Conservation (phyloP, 495 filamentous ascomycete genomes). For the Penicillium dipodomyicola region DNA sequence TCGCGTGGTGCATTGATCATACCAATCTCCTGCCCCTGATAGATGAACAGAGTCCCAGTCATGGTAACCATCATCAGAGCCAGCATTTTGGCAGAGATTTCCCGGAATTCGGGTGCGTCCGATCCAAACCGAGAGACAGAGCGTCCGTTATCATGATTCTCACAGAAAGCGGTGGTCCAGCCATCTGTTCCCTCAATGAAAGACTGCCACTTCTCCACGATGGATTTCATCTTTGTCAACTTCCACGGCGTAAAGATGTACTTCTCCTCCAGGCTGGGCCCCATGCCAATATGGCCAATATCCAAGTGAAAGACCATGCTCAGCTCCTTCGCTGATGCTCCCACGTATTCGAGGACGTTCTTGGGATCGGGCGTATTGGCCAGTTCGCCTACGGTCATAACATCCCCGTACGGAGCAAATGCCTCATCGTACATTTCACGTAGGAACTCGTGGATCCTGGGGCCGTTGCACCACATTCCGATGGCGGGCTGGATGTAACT, state of each 20-base stretch:
- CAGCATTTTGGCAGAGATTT: slow-evolving; percentile 54
- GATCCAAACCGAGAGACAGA: slow-evolving; percentile 52
- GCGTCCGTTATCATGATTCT: slow-evolving; percentile 64
- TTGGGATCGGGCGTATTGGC: slow-evolving; percentile 38
- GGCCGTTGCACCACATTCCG: slow-evolving; percentile 51
- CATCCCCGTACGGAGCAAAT: slow-evolving; percentile 38
- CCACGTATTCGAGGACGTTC: slow-evolving; percentile 45
- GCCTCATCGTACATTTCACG: slow-evolving; percentile 39
- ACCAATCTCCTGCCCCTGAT: slow-evolving; percentile 69
- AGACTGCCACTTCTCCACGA: slow-evolving; percentile 37
- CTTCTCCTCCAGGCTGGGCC: slow-evolving; percentile 35
- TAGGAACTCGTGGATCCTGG: slow-evolving; percentile 53
- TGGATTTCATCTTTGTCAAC: slow-evolving; percentile 38
- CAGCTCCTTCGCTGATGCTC: slow-evolving; percentile 38
- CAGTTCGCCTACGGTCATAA: slow-evolving; percentile 52
- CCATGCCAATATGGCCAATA: slow-evolving; percentile 47
- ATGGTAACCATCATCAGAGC: slow-evolving; percentile 52
- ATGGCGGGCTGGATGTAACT: slow-evolving; percentile 42
- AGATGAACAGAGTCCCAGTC: slow-evolving; percentile 64
- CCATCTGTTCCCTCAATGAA: slow-evolving; percentile 48
- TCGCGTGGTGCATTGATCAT: slow-evolving; percentile 60
- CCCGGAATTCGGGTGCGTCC: slow-evolving; percentile 41
- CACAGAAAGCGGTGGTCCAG: slow-evolving; percentile 50
- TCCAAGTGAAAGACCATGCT: slow-evolving; percentile 56
- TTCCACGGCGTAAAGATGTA: slow-evolving; percentile 37